A percentile compares a stretch with the other conserved stretches of the same genome.
Evolutionary conservation across 1,139 yeast genomes (phyloP).

Genomic region (Blastobotrys aristatus): DNA sequence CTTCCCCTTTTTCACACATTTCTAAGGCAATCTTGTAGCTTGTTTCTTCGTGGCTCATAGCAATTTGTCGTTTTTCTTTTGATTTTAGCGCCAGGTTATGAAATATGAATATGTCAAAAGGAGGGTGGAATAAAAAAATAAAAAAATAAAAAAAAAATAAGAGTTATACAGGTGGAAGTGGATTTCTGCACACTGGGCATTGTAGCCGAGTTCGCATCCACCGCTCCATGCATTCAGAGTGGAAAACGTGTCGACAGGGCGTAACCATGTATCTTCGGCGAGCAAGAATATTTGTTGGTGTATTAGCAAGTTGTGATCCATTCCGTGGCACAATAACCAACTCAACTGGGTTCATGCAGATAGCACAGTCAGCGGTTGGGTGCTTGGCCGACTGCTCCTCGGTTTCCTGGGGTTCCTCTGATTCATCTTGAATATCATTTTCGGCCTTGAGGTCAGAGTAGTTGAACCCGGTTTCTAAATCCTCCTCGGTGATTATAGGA

Average conservation of each 20-base stretch:
- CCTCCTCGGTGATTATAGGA: constrained; percentile 54
- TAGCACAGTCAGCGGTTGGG: constrained; percentile 63
- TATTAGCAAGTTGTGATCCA: constrained; percentile 31
- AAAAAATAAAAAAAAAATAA: constrained; percentile 2
- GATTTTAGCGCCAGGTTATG: too few species aligned
- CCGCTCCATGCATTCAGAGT: constrained; percentile 74
- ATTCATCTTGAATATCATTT: constrained; percentile 5
- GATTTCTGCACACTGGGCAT: constrained; percentile 88
- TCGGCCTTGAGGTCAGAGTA: constrained; percentile 9
- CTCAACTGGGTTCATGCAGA: constrained; percentile 76
- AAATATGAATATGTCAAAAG: too few species aligned
- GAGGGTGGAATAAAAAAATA: background rate
- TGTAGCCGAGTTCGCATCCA: constrained; percentile 94
- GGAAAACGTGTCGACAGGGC: constrained; percentile 89
- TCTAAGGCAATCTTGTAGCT: too few species aligned
- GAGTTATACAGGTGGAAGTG: constrained; percentile 60
- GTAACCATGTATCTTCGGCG: constrained; percentile 70
- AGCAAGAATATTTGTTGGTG: constrained; percentile 34
- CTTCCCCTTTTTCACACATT: too few species aligned
- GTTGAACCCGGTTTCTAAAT: constrained; percentile 51
- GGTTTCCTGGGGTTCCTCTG: constrained; percentile 25
- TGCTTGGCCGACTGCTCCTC: constrained; percentile 32
- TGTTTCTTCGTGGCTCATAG: background rate
- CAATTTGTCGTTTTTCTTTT: too few species aligned
- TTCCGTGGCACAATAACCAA: constrained; percentile 47